A percentile compares a stretch with the other conserved stretches of the same genome.
Conservation (phyloP, 192 early-diverging fungal species). For the Coemansia sp. region DNA sequence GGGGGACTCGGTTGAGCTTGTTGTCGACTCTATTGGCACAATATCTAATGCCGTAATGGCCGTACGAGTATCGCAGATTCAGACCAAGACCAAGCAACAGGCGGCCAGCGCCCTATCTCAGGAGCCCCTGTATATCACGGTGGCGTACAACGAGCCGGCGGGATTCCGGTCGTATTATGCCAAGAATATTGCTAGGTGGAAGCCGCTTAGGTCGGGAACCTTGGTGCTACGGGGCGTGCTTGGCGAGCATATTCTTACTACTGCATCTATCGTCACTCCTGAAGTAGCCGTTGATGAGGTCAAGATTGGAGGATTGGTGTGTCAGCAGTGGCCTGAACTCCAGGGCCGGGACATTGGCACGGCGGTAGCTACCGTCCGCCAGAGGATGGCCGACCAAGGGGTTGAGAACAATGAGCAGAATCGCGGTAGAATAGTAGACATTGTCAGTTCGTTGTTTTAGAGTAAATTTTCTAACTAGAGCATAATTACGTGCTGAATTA, state of each 20-base stretch:
- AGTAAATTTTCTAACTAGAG: too few relatives aligned
- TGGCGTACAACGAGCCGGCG: constrained; percentile 41
- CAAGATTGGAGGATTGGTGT: constrained; percentile 49
- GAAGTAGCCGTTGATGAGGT: constrained; percentile 27
- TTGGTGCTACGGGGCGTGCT: constrained; percentile 39
- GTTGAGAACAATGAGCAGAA: constrained; percentile 41
- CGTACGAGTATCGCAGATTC: constrained; percentile 33
- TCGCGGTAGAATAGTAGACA: constrained; percentile 26
- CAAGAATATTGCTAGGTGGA: constrained; percentile 32
- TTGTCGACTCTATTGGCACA: constrained; percentile 39
- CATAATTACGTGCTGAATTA: neutral
- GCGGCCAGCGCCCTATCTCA: constrained; percentile 1
- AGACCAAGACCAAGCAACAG: neutral
- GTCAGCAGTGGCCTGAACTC: constrained; percentile 43
- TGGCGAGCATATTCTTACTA: constrained; percentile 36
- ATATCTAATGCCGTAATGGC: constrained; percentile 30
- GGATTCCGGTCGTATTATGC: constrained; percentile 17
- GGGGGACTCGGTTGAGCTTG: constrained; percentile 40
- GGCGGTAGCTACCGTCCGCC: constrained; percentile 30
- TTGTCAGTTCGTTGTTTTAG: constrained; percentile 32
- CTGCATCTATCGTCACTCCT: constrained; percentile 28
- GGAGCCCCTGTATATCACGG: constrained; percentile 33
- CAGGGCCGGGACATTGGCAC: constrained; percentile 38
- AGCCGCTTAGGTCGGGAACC: constrained; percentile 22
- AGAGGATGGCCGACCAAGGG: constrained; percentile 29